These are phyloP conservation scores for Anastatica hierochuntica DNA, from an alignment of 345 rosid genomes.

Conservation along the genomic window DNA sequence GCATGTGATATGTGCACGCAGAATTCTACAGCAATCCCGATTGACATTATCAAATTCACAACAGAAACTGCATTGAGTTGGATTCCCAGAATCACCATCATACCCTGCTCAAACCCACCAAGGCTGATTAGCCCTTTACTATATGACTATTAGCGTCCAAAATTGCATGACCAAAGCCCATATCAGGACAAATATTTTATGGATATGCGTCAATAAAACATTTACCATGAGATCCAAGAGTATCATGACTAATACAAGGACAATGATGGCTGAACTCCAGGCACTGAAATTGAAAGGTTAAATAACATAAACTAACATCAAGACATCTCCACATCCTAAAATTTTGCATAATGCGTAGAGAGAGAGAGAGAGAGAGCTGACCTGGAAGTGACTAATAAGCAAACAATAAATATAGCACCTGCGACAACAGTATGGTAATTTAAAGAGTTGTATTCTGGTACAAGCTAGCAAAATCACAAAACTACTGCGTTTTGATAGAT, in stretches of 20 bases:
- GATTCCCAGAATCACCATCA: slow-evolving; percentile 79
- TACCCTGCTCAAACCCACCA: slow-evolving; percentile 50
- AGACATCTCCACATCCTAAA: slow-evolving; percentile 1
- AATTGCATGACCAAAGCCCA: slow-evolving; percentile 5
- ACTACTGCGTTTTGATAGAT: background rate
- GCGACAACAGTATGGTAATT: slow-evolving; percentile 22
- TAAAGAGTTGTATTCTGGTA: slow-evolving; percentile 4
- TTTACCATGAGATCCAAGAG: slow-evolving; percentile 83
- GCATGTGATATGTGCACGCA: slow-evolving; percentile 89
- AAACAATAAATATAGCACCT: slow-evolving; percentile 84
- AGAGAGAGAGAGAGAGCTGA: slow-evolving; percentile 31
- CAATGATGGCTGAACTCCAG: slow-evolving; percentile 76
- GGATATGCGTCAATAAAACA: slow-evolving; percentile 5
- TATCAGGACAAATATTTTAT: background rate
- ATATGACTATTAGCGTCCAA: background rate
- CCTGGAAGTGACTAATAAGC: slow-evolving; percentile 77
- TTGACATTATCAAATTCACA: slow-evolving; percentile 87
- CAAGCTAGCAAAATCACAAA: slow-evolving; percentile 11
- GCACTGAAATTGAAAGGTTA: slow-evolving; percentile 42
- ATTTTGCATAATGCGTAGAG: slow-evolving; percentile 6
- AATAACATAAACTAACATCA: slow-evolving; percentile 10
- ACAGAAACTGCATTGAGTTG: slow-evolving; percentile 95
- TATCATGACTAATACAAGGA: slow-evolving; percentile 76
- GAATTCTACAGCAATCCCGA: slow-evolving; percentile 92
- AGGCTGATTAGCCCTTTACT: background rate